Percentiles rank a stretch among this genome's conserved stretches.
These are phyloP conservation scores for Musa beccarii DNA, from an alignment of 176 grass and related monocot genomes.

Conservation along the genomic window DNA sequence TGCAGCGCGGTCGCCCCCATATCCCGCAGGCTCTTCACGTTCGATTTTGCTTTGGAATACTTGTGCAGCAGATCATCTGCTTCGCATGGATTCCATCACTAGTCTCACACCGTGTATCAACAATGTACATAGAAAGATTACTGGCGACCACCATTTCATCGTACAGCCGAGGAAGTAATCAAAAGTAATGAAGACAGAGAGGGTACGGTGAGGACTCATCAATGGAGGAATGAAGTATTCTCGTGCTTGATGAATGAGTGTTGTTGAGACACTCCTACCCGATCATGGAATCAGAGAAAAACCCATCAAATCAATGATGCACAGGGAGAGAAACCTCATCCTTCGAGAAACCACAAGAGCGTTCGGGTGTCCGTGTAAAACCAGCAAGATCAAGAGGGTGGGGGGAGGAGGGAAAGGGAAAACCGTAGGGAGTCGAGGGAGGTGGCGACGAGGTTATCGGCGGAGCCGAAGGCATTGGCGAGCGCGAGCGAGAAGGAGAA, in stretches of 20 bases:
- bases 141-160: too few species aligned
- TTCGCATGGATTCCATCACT: too few species aligned
- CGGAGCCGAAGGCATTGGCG: slow-evolving; percentile 42
- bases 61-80: slow-evolving; percentile 24
- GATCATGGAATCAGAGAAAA: not conserved
- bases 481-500: slow-evolving; percentile 54
- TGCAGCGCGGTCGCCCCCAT: slow-evolving; percentile 30
- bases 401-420: not conserved
- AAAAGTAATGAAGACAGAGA: too few species aligned
- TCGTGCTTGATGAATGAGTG: too few species aligned
- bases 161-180: too few species aligned
- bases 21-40: slow-evolving; percentile 26
- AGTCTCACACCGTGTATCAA: too few species aligned
- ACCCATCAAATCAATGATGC: too few species aligned
- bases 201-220: too few species aligned
- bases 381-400: not conserved
- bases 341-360: not conserved
- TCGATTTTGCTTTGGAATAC: slow-evolving; percentile 39
- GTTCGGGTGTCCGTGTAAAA: not conserved
- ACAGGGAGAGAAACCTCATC: too few species aligned
- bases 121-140: too few species aligned
- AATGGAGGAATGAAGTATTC: too few species aligned
- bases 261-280: too few species aligned
- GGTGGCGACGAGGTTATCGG: slow-evolving; percentile 42
- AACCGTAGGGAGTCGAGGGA: slow-evolving; percentile 43